Evolutionary conservation across 1,139 yeast genomes (phyloP), one percentile per base, ranked within the genome.

Genomic region (Pneumocystis murina): DNA sequence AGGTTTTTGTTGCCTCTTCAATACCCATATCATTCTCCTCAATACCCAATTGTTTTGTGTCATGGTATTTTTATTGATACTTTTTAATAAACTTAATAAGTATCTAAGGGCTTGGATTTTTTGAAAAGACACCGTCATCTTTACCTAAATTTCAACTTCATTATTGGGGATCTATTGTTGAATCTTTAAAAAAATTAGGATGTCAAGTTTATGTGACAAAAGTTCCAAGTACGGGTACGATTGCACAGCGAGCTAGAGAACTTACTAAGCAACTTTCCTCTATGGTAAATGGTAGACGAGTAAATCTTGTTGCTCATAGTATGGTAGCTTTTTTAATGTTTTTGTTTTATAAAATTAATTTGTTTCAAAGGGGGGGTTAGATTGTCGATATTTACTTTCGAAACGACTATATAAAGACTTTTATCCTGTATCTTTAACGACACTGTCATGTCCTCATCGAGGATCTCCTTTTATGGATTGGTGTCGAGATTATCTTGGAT

Each of bases 401-500:
- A 76, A 80, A 63, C 72, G 85, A 17, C 75, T 78, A 30, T 77
- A 75, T 54, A 70, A 74, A 48, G 76, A 79, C 62, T 86, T 82
- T 69, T 74, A 82, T 68, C 83, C 86, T 5, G 82, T 79, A 1
- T 86, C 95, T 60, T 75, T 90, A 36, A 88, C 96, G 0, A 89
- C 97, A 0, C 79, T 90, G 0, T 82, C 94, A 0, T 87, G 96
- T 0, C 97, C 97, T 0, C 97, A 90, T 74, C 82, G 80, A 65
- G 97, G 97, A 0, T 84, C 95, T 0, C 87, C 86, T 64, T 82
- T 87, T 70, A 96, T 96, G 1, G 94, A 89, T 70, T 83, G 80
- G 69, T 78, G 66, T 14, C 61, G 66, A 17, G 66, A 64, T 40
- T 64, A 64, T 39, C 65, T 64, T 48, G 65, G 66, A 16, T 60